These are phyloP conservation scores for Nyctanthes arbortristis DNA, from an alignment of 257 asterid species.

Conservation along the genomic window DNA sequence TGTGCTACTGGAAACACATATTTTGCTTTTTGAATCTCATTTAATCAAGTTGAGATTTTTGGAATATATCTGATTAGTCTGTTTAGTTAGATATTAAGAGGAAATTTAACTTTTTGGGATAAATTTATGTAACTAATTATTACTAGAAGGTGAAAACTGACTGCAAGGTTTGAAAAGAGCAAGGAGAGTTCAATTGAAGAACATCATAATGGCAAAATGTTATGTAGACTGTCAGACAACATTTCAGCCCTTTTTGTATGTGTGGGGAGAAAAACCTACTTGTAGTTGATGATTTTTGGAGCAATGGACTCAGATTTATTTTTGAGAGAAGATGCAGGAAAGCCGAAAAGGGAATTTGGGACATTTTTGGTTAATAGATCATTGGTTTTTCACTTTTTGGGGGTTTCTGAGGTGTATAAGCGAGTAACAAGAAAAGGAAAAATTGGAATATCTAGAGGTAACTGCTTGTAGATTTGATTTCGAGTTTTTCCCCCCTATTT, in stretches of 20 bases:
- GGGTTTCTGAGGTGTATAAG: neutral
- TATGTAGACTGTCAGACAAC: too few relatives aligned
- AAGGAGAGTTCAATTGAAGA: too few relatives aligned
- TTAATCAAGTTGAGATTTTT: neutral
- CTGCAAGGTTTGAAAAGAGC: too few relatives aligned
- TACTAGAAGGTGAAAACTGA: too few relatives aligned
- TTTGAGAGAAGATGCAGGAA: neutral
- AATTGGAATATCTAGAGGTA: neutral
- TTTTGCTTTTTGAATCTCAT: neutral
- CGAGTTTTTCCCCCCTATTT: too few relatives aligned
- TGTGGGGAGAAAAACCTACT: too few relatives aligned
- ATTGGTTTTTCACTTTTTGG: neutral
- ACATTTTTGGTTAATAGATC: neutral
- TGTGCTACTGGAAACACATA: neutral
- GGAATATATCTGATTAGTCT: neutral
- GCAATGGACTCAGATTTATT: neutral
- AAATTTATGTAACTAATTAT: neutral
- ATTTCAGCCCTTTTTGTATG: too few relatives aligned
- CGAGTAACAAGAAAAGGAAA: neutral
- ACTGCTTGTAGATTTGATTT: neutral
- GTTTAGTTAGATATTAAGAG: neutral
- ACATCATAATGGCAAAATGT: too few relatives aligned
- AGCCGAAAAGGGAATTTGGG: neutral
- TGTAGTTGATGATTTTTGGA: too few relatives aligned
- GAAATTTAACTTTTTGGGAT: neutral